These are phyloP conservation scores for Plectosphaerella sp. DNA, from an alignment of 2,329 filamentous ascomycete genomes.

Conservation along the genomic window DNA sequence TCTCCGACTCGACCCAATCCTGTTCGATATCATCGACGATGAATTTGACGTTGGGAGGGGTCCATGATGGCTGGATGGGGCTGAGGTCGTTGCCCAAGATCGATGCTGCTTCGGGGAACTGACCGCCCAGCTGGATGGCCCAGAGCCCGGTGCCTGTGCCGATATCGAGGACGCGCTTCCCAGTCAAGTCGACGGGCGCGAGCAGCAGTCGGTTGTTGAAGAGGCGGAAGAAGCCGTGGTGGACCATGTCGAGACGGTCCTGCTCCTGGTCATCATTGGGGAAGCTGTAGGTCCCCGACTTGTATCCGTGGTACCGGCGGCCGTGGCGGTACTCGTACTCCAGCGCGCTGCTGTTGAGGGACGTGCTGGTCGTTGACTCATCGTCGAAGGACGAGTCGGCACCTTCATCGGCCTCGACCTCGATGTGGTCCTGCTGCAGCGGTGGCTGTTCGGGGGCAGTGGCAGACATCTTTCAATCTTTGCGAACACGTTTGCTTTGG, in stretches of 20 bases:
- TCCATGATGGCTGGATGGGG: conserved; percentile 24
- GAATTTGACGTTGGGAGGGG: conserved; percentile 70
- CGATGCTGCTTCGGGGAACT: conserved; percentile 15
- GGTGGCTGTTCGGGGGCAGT: too few species aligned
- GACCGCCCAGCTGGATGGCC: conserved; percentile 36
- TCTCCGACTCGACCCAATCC: conserved; percentile 3
- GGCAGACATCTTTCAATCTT: too few species aligned
- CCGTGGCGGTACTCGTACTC: conserved; percentile 6
- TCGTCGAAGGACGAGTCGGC: neutral
- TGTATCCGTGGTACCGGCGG: conserved; percentile 9
- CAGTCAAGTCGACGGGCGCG: neutral
- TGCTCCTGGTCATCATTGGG: conserved; percentile 34
- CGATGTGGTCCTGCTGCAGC: neutral
- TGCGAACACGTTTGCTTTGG: too few species aligned
- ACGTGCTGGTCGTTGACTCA: conserved; percentile 5
- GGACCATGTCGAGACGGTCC: conserved; percentile 32
- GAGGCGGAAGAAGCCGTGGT: conserved; percentile 24
- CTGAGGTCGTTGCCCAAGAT: conserved; percentile 28
- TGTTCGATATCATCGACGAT: conserved; percentile 60
- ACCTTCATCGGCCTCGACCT: neutral
- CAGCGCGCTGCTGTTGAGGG: neutral
- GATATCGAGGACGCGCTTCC: conserved; percentile 13
- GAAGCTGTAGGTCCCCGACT: conserved; percentile 17
- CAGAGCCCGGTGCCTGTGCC: conserved; percentile 19
- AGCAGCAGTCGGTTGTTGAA: conserved; percentile 17